Evolutionary conservation across 768 basidiomycete genomes (phyloP).

Genomic region (Boletus rubescentipes): DNA sequence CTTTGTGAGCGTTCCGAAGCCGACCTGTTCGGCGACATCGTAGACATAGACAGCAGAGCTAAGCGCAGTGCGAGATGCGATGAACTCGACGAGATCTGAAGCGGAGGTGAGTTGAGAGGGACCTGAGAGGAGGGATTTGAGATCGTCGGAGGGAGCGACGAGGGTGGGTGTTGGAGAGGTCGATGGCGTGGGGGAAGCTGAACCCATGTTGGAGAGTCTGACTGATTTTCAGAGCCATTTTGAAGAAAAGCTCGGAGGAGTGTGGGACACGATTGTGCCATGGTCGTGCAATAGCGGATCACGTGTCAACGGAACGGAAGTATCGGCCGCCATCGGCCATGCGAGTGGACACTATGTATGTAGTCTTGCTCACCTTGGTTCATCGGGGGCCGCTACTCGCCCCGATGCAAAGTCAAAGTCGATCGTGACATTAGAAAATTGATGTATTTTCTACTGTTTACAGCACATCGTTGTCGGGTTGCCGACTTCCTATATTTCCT

Average conservation of each 20-base stretch:
- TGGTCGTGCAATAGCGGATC: conserved; percentile 29
- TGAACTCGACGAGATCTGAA: conserved; percentile 65
- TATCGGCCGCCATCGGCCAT: too few species aligned
- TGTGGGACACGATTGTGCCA: conserved; percentile 33
- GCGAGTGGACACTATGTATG: too few species aligned
- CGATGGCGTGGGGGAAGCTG: neutral
- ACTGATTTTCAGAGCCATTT: neutral
- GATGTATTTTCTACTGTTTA: neutral
- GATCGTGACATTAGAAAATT: too few species aligned
- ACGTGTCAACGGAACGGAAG: conserved; percentile 25
- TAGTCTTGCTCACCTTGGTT: too few species aligned
- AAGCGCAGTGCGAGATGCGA: conserved; percentile 53
- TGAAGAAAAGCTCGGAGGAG: neutral
- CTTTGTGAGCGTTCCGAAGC: conserved; percentile 73
- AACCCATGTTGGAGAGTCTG: neutral
- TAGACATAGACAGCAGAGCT: conserved; percentile 78
- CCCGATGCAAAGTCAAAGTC: too few species aligned
- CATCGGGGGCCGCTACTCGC: too few species aligned
- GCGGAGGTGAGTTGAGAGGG: conserved; percentile 37
- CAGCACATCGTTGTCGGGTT: neutral
- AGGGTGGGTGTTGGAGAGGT: conserved; percentile 34
- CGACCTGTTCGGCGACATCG: conserved; percentile 81
- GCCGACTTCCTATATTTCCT: neutral
- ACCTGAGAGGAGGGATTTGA: conserved; percentile 21
- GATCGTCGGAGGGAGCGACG: conserved; percentile 32